Evolutionary conservation across 2,329 filamentous ascomycete genomes (phyloP), one percentile per base, ranked within the genome.

Genomic region (Madurella mycetomatis): DNA sequence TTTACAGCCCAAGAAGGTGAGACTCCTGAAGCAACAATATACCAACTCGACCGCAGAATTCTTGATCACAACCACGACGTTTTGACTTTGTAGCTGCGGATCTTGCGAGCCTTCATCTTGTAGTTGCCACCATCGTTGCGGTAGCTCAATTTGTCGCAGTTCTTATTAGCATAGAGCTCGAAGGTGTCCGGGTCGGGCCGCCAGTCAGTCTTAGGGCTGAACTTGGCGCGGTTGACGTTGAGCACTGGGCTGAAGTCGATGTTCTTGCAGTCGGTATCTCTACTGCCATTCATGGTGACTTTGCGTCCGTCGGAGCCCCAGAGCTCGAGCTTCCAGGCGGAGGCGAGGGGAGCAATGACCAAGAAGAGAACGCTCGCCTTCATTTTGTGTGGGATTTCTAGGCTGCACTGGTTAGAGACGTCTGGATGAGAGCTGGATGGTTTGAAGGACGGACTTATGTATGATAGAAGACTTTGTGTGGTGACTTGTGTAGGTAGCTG

Each of bases 271-370:
- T 50, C 53, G 47, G 43, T 54, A 51, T 56, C 48, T 9, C 5
- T 17, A 7, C 25, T 47, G 47, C 53, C 56, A 44, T 51, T 45
- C 49, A 51, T 54, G 45, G 9, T 51, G 44, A 37, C 25, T 25
- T 51, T 48, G 47, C 56, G 53, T 5, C 47, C 50, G 50, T 51
- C 56, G 4, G 40, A 32, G 40, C 31, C 30, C 19, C 30, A 51
- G 25, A 58, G 56, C 19, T 56, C 43, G 32, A 58, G 56, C n/a
- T 51, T 55, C 56, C 56, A 58, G 49, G 53, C 56, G 11, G 56
- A 50, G 34, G 47, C 41, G 37, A 54, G 34, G 47, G 53, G 47
- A 9, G 32, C 30, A 46, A 57, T 32, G 46, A 41, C 49, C 46
- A 53, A 9, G 46, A 54, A 16, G 51, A 51, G 12, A 13, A 54